Evolutionary conservation across 441 rosid species (phyloP).

Genomic region (Daphne laureola): DNA sequence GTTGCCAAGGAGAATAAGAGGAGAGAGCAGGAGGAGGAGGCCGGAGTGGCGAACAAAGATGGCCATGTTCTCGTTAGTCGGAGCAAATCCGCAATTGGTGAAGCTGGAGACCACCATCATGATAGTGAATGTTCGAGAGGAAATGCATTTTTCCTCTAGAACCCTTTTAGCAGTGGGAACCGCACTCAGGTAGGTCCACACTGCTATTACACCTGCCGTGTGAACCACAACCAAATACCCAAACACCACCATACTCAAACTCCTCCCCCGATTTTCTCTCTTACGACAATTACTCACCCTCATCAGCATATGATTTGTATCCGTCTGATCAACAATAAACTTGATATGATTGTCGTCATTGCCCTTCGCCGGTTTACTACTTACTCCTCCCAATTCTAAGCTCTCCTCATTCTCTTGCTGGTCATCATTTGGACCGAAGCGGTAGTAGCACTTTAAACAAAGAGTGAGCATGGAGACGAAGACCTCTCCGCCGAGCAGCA

Average conservation of each 20-base stretch:
- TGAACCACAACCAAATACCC: constrained; percentile 20
- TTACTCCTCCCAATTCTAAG: neutral
- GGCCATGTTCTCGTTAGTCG: constrained; percentile 43
- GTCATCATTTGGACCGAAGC: neutral
- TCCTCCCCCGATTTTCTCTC: constrained; percentile 3
- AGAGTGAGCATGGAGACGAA: constrained; percentile 27
- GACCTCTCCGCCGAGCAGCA: constrained; percentile 42
- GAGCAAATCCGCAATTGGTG: constrained; percentile 33
- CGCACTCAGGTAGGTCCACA: constrained; percentile 8
- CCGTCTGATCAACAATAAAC: neutral
- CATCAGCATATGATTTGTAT: too few relatives aligned
- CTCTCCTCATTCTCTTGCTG: too few relatives aligned
- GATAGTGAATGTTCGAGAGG: constrained; percentile 13
- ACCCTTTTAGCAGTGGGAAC: constrained; percentile 18
- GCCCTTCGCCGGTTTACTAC: neutral
- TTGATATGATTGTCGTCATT: neutral
- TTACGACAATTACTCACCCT: neutral
- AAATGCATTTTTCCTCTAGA: constrained; percentile 16
- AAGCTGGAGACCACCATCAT: constrained; percentile 32
- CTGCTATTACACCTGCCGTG: constrained; percentile 11
- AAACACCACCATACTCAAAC: constrained; percentile 14
- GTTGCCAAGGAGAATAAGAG: constrained; percentile 36
- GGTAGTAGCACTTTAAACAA: neutral
- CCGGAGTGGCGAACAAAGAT: constrained; percentile 37
- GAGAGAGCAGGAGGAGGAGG: constrained; percentile 31